These are phyloP conservation scores for Penicillium canariense DNA, from an alignment of 495 filamentous ascomycete species.

Conservation along the genomic window DNA sequence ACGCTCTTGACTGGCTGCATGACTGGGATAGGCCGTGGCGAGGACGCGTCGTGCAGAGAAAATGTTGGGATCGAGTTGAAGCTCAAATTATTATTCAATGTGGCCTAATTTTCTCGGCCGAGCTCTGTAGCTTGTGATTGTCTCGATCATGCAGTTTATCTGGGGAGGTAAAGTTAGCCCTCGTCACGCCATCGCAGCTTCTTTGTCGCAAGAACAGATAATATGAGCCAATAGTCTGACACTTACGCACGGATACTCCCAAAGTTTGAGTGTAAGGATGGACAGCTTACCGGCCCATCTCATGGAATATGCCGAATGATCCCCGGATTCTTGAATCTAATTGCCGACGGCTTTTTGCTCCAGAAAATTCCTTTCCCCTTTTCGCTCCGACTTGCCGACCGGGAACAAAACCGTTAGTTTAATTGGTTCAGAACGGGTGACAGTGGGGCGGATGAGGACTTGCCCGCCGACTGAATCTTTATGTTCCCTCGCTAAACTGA, in stretches of 20 bases:
- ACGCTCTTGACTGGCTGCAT: constrained; percentile 45
- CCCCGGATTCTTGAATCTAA: background rate
- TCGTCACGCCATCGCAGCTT: constrained; percentile 26
- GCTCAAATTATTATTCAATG: background rate
- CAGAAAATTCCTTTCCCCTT: background rate
- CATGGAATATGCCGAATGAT: background rate
- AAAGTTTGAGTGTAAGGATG: background rate
- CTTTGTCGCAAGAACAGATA: constrained; percentile 15
- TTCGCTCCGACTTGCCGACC: background rate
- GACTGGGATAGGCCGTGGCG: background rate
- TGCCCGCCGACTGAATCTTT: background rate
- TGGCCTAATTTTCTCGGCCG: constrained; percentile 20
- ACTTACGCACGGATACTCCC: background rate
- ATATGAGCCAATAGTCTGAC: background rate
- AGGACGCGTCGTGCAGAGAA: background rate
- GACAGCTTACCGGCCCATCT: background rate
- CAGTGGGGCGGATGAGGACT: background rate
- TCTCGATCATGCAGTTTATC: constrained; percentile 1
- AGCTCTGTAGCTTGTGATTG: constrained; percentile 1
- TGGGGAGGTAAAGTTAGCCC: constrained; percentile 11
- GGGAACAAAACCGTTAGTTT: background rate
- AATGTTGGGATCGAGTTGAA: background rate
- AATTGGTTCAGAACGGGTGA: background rate
- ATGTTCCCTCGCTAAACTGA: background rate
- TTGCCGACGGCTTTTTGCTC: background rate